phyloP scores from a whole-genome alignment of 371 early-diverging fungal genomes.

The Apophysomyces variabilis region DNA sequence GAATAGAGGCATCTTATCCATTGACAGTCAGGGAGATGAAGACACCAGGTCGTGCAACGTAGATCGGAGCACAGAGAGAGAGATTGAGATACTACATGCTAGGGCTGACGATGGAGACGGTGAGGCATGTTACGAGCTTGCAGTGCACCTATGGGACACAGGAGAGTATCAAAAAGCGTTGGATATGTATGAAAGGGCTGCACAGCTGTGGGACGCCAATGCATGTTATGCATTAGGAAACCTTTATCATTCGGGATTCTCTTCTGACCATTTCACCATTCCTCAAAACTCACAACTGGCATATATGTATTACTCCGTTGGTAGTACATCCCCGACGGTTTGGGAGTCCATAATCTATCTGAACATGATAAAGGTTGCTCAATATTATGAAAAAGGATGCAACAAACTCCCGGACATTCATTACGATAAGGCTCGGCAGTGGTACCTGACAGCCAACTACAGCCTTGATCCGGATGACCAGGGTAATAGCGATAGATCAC shows the following conservation, averaged over 20 bases:
- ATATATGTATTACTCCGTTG: constrained; percentile 5
- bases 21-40: no score
- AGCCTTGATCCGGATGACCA: no score
- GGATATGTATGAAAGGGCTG: background rate
- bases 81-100: no score
- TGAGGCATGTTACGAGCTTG: background rate
- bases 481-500: no score
- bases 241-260: background rate
- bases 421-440: constrained; percentile 11
- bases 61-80: no score
- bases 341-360: no score
- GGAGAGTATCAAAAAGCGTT: background rate
- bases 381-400: constrained; percentile 12
- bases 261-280: background rate
- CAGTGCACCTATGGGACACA: background rate
- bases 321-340: no score
- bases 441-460: background rate
- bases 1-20: no score
- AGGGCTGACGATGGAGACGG: no score
- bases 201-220: background rate
- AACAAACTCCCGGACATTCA: background rate
- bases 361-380: constrained; percentile 10
- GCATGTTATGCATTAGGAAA: background rate
- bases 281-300: constrained; percentile 20
- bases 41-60: rapidly evolving